These are phyloP conservation scores for Diaporthe sp. DNA, from an alignment of 2,329 filamentous ascomycete species.

Conservation along the genomic window DNA sequence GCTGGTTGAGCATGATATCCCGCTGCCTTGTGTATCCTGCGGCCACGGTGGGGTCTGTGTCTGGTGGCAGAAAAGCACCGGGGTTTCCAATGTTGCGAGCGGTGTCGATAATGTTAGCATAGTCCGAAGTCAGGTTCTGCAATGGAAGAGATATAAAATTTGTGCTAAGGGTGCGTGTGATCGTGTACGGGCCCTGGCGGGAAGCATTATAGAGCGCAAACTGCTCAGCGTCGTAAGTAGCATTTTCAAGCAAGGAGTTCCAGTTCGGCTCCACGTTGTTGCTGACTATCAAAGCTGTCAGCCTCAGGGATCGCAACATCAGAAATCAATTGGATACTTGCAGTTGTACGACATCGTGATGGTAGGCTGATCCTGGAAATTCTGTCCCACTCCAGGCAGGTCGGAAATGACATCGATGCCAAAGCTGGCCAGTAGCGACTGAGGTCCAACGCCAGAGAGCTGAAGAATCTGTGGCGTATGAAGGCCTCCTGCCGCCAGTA, in stretches of 20 bases:
- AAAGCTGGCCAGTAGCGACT: neutral
- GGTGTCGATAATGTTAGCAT: neutral
- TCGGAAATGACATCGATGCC: neutral
- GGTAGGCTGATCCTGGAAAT: slow-evolving; percentile 13
- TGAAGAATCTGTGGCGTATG: slow-evolving; percentile 20
- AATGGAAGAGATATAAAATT: slow-evolving; percentile 19
- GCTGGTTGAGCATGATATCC: neutral
- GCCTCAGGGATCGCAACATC: neutral
- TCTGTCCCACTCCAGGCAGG: neutral
- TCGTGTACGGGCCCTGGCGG: slow-evolving; percentile 3
- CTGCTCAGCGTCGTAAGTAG: slow-evolving; percentile 9
- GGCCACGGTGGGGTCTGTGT: neutral
- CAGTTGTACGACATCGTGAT: slow-evolving; percentile 15
- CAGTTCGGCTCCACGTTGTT: slow-evolving; percentile 1
- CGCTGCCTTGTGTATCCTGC: slow-evolving; percentile 3
- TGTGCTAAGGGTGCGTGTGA: slow-evolving; percentile 2
- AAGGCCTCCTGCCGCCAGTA: neutral
- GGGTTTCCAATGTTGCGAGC: neutral
- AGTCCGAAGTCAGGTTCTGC: neutral
- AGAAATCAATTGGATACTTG: neutral
- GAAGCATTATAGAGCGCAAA: neutral
- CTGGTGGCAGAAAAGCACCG: neutral
- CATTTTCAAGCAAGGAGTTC: neutral
- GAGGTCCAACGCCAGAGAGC: neutral
- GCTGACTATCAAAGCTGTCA: neutral